Percentiles rank a stretch among this genome's conserved stretches.
phyloP scores from a whole-genome alignment of 225 moss, liverwort and hornwort genomes.

The Sphagnum tenellum region DNA sequence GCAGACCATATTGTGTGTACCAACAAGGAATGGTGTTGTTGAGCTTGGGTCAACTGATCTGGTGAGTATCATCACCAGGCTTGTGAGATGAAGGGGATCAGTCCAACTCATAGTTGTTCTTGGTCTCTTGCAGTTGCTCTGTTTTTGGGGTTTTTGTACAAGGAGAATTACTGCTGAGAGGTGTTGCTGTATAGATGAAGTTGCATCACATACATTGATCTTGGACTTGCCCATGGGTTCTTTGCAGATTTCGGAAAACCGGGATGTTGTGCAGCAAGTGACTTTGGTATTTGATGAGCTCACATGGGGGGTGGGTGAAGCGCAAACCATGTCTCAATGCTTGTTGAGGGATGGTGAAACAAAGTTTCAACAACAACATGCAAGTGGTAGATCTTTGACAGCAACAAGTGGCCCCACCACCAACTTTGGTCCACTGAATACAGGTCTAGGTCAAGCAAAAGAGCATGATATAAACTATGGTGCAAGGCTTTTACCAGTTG shows the following conservation, averaged over 20 bases:
- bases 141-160: too few species aligned
- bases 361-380: slow-evolving; percentile 24
- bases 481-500: slow-evolving; percentile 20
- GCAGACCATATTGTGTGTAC: slow-evolving; percentile 84
- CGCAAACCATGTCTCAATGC: slow-evolving; percentile 31
- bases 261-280: slow-evolving; percentile 39
- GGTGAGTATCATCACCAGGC: slow-evolving; percentile 23
- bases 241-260: slow-evolving; percentile 35
- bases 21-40: slow-evolving; percentile 66
- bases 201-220: too few species aligned
- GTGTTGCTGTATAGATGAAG: too few species aligned
- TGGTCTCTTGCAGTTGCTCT: too few species aligned
- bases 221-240: too few species aligned
- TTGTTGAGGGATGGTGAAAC: slow-evolving; percentile 35
- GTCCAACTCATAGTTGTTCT: background rate
- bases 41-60: slow-evolving; percentile 89
- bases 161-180: too few species aligned
- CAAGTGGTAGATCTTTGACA: slow-evolving; percentile 26
- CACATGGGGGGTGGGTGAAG: slow-evolving; percentile 27
- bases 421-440: slow-evolving; percentile 23
- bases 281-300: slow-evolving; percentile 48
- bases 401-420: slow-evolving; percentile 17
- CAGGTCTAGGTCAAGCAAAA: slow-evolving; percentile 27
- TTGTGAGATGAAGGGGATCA: too few species aligned
- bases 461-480: slow-evolving; percentile 25